Percentiles rank a stretch among this genome's conserved stretches.
Conservation (phyloP, 2,329 filamentous ascomycete genomes). For the Ascochyta koolunga region DNA sequence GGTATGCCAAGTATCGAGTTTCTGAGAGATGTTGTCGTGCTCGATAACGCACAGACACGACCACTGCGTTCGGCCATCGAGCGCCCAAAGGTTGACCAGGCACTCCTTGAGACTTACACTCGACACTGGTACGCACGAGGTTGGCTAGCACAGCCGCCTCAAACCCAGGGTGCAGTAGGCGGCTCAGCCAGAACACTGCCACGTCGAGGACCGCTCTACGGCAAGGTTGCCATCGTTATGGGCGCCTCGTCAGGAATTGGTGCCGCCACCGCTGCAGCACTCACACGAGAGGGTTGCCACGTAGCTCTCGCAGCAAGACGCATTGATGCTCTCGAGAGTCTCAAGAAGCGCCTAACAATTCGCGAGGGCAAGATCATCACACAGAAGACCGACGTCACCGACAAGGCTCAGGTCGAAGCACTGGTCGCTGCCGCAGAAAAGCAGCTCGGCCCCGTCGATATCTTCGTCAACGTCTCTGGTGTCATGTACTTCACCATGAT, state of each 20-base stretch:
- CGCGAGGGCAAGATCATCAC: slow-evolving; percentile 70
- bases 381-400: slow-evolving; percentile 75
- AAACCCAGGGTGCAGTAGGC: slow-evolving; percentile 54
- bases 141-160: slow-evolving; percentile 71
- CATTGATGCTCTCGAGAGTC: slow-evolving; percentile 68
- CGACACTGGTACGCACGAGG: slow-evolving; percentile 81
- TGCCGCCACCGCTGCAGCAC: slow-evolving; percentile 71
- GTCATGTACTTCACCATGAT: slow-evolving; percentile 93
- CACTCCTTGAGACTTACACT: slow-evolving; percentile 77
- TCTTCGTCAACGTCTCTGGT: slow-evolving; percentile 79
- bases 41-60: slow-evolving; percentile 72
- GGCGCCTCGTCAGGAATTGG: slow-evolving; percentile 82
- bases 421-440: slow-evolving; percentile 65
- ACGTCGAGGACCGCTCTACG: slow-evolving; percentile 65
- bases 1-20: slow-evolving; percentile 80
- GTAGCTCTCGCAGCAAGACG: slow-evolving; percentile 76
- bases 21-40: slow-evolving; percentile 71
- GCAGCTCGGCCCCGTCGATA: slow-evolving; percentile 74
- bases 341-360: slow-evolving; percentile 66
- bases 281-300: slow-evolving; percentile 73
- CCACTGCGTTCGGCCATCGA: slow-evolving; percentile 64
- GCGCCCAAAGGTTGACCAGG: slow-evolving; percentile 71
- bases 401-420: slow-evolving; percentile 67
- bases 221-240: slow-evolving; percentile 76
- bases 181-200: slow-evolving; percentile 53